Percentiles rank a stretch among this genome's conserved stretches.
Conservation (phyloP, 306 rosid genomes). For the Purshia tridentata region DNA sequence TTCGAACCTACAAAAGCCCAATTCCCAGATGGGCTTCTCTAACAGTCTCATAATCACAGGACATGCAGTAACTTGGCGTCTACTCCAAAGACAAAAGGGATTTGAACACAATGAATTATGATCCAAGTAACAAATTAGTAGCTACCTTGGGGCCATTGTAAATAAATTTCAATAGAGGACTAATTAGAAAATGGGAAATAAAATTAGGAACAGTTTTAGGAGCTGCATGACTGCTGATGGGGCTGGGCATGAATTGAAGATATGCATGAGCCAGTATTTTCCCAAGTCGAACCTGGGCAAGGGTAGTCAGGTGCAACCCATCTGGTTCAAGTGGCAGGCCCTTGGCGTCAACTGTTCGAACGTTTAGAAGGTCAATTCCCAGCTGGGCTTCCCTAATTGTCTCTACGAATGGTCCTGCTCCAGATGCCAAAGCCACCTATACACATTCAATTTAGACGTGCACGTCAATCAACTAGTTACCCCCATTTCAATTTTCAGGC, state of each 20-base stretch:
- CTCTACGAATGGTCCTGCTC: slow-evolving; percentile 49
- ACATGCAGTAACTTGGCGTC: not conserved
- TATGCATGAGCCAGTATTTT: slow-evolving; percentile 51
- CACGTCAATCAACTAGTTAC: not conserved
- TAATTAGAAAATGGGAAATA: not conserved
- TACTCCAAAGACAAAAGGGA: not conserved
- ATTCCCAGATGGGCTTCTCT: too few species aligned
- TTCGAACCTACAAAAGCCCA: too few species aligned
- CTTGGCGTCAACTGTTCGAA: slow-evolving; percentile 58
- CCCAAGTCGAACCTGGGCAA: slow-evolving; percentile 59
- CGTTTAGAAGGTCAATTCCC: slow-evolving; percentile 45
- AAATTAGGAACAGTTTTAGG: not conserved
- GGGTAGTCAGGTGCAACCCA: slow-evolving; percentile 57
- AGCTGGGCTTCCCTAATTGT: slow-evolving; percentile 61
- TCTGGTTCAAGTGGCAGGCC: slow-evolving; percentile 52
- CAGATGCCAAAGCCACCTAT: slow-evolving; percentile 73
- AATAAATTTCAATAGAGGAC: not conserved
- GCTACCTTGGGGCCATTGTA: not conserved
- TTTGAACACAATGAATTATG: not conserved
- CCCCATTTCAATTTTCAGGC: too few species aligned
- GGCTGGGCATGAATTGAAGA: slow-evolving; percentile 42
- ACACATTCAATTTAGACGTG: not conserved
- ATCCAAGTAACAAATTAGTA: not conserved
- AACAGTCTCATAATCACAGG: too few species aligned
- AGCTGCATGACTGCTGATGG: not conserved